A percentile compares a stretch with the other conserved stretches of the same genome.
Evolutionary conservation across 2,329 filamentous ascomycete genomes (phyloP).

Genomic region (Fusarium newnesense): DNA sequence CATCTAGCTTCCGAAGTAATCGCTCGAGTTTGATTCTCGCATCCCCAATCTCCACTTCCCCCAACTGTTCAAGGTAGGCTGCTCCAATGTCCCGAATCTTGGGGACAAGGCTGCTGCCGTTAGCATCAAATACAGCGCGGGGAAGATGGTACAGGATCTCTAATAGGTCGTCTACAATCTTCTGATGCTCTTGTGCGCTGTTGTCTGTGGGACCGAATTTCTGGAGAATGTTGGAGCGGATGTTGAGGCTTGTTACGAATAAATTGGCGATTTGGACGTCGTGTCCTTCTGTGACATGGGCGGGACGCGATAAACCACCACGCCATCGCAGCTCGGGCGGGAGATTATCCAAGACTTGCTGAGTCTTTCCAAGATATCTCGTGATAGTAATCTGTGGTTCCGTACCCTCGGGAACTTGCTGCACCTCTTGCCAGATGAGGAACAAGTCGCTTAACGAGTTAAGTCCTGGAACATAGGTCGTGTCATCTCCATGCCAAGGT

Average conservation of each 20-base stretch:
- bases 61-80: slow-evolving; percentile 47
- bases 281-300: slow-evolving; percentile 47
- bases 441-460: slow-evolving; percentile 49
- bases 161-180: slow-evolving; percentile 49
- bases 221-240: slow-evolving; percentile 51
- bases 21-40: slow-evolving; percentile 43
- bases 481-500: slow-evolving; percentile 48
- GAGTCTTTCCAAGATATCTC: slow-evolving; percentile 37
- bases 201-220: slow-evolving; percentile 38
- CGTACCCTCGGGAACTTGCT: slow-evolving; percentile 14
- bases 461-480: slow-evolving; percentile 48
- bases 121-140: slow-evolving; percentile 47
- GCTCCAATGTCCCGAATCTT: slow-evolving; percentile 52
- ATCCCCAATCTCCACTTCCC: slow-evolving; percentile 3
- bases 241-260: slow-evolving; percentile 50
- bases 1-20: slow-evolving; percentile 45
- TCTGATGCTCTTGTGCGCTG: slow-evolving; percentile 42
- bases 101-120: slow-evolving; percentile 48
- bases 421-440: slow-evolving; percentile 47
- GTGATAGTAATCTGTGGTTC: slow-evolving; percentile 19
- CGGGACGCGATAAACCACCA: slow-evolving; percentile 48
- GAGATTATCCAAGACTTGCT: slow-evolving; percentile 46
- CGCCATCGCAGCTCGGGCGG: slow-evolving; percentile 50
- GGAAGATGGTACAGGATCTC: slow-evolving; percentile 51
- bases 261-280: slow-evolving; percentile 52